Conservation (phyloP, 441 rosid genomes). For the Croton setiger region DNA sequence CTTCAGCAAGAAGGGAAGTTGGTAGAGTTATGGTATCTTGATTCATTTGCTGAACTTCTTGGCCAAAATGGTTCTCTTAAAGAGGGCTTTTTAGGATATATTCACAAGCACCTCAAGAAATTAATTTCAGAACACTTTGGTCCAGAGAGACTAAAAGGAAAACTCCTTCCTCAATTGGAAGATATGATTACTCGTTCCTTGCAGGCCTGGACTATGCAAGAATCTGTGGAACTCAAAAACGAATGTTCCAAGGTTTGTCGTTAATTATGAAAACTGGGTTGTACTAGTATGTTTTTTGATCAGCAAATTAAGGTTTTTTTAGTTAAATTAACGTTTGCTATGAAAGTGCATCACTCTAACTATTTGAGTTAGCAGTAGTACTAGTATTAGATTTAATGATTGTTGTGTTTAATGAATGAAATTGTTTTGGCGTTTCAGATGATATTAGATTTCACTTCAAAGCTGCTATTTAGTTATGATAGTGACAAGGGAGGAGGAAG, state of each 20-base stretch:
- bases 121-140: conserved; percentile 18
- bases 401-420: neutral
- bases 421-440: conserved; percentile 19
- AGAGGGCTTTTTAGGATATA: conserved; percentile 14
- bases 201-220: conserved; percentile 6
- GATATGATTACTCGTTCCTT: neutral
- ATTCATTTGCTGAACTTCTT: conserved; percentile 26
- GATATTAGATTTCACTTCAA: conserved; percentile 28
- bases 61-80: conserved; percentile 19
- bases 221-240: conserved; percentile 10
- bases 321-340: too few relatives aligned
- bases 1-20: conserved; percentile 34
- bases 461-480: conserved; percentile 25
- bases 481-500: conserved; percentile 6
- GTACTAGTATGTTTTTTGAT: too few relatives aligned
- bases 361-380: too few relatives aligned
- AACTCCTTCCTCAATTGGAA: conserved; percentile 25
- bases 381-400: too few relatives aligned
- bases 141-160: conserved; percentile 19
- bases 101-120: conserved; percentile 24
- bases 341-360: too few relatives aligned
- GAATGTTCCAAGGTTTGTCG: conserved; percentile 5
- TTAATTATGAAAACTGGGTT: too few relatives aligned
- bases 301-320: too few relatives aligned
- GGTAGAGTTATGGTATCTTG: conserved; percentile 28